Base-by-base conservation (phyloP, 2,329 filamentous ascomycete genomes). In the Xylariaceae sp. region DNA sequence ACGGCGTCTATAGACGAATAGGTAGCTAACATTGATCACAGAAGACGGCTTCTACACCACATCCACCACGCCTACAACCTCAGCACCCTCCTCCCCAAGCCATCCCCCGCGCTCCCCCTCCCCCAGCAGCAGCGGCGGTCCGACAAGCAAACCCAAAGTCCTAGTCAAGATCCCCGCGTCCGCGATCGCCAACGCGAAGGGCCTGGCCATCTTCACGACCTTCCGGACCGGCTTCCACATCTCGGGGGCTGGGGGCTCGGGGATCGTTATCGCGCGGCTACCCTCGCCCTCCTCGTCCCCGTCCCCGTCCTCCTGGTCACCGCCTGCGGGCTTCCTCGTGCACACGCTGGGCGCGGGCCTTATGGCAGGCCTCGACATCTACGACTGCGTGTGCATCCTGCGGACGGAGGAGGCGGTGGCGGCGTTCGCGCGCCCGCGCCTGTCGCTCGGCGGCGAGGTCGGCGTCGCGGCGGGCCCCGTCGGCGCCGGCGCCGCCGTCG, bases 381-480 rank as follows among this genome's bases (percentile, higher is more conserved):
- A 95, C 75, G 91, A 96, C 71, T 95, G 90, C 65, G 90, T 96
- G 2, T 85, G 92, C 20, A 89, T 96, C 37, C 92, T 96, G 72
- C 96, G 96, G 75, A 89, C 84, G 3, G 80, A 83, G 42, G 82
- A 89, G 63, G 91, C 91, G 0, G 77, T 96, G 42, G 84, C 89
- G 16, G 89, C 89, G 0, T 96, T 96, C 72, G 89, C 88, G 57
- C 85, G 84, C 55, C 81, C 90, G 1, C 83, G 91, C 14, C 86
- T 90, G 61, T 93, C 89, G 1, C 75, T 96, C 0, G 91, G 91
- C 2, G 88, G 88, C 37, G 90, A 95, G 68, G 77, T 96, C 32
- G 89, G 89, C 58, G 89, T 90, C 4, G 86, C 87, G 0, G 91
- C 90, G 0, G 87, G 83, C 0, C 82, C 82, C 0, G 82, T 87